Evolutionary conservation across 73 alveolate species (phyloP).

Genomic region (Paramecium biaurelia): DNA sequence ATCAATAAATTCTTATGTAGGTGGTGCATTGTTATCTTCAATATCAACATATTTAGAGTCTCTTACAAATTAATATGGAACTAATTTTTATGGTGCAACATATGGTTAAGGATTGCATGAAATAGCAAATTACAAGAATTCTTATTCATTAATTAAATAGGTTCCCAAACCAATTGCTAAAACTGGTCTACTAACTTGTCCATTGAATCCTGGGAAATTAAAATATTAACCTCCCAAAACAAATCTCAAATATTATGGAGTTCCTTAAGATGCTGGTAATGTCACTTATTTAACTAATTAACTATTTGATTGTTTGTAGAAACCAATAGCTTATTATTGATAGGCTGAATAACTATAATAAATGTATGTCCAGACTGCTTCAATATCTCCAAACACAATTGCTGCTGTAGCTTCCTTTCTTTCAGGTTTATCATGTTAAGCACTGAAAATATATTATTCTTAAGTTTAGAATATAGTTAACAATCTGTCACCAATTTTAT

Average conservation of each 20-base stretch:
- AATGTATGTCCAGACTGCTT: constrained; percentile 48
- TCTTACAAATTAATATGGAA: background rate
- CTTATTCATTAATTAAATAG: background rate
- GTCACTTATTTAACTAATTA: background rate
- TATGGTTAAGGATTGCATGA: constrained; percentile 31
- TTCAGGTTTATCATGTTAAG: constrained; percentile 35
- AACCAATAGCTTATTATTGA: background rate
- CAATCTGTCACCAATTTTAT: background rate
- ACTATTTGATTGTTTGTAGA: constrained; percentile 9
- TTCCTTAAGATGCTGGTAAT: background rate
- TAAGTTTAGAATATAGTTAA: constrained; percentile 8
- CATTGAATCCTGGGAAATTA: constrained; percentile 26
- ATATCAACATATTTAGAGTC: background rate
- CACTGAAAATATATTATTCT: constrained; percentile 6
- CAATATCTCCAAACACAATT: constrained; percentile 38
- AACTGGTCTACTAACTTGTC: constrained; percentile 27
- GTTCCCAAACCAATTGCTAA: constrained; percentile 36
- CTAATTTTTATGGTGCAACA: background rate
- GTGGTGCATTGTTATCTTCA: constrained; percentile 11
- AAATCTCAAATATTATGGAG: constrained; percentile 23
- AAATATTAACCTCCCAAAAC: background rate
- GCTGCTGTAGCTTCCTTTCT: constrained; percentile 21
- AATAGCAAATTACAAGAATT: background rate
- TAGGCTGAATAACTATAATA: constrained; percentile 25
- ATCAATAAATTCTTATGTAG: background rate